phyloP scores from a whole-genome alignment of 148 eudicot genomes.

The Rhododendron mucronatum region DNA sequence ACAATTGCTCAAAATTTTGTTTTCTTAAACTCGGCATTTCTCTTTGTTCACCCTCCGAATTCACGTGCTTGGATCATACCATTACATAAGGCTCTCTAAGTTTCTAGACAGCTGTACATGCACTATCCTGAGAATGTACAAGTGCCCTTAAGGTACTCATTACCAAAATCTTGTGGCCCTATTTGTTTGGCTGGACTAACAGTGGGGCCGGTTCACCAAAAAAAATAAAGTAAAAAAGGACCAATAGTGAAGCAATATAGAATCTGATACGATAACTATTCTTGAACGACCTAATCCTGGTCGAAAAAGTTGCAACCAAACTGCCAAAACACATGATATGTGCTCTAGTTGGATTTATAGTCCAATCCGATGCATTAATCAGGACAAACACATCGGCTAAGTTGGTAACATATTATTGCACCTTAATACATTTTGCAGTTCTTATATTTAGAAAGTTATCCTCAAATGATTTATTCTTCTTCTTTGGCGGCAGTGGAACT shows the following conservation, averaged over 20 bases:
- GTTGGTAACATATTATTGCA: background rate
- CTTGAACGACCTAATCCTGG: background rate
- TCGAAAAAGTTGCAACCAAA: background rate
- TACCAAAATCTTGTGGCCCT: background rate
- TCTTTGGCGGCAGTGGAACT: conserved; percentile 59
- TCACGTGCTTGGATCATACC: background rate
- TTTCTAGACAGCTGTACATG: background rate
- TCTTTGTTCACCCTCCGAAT: background rate
- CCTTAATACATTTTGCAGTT: background rate
- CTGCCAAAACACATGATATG: background rate
- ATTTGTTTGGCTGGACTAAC: background rate
- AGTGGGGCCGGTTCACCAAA: background rate
- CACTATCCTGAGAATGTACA: background rate
- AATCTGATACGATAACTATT: background rate
- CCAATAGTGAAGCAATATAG: background rate
- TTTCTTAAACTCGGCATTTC: background rate
- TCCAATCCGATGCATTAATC: background rate
- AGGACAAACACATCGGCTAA: background rate
- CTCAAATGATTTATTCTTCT: background rate
- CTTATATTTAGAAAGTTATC: background rate
- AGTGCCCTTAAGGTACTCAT: background rate
- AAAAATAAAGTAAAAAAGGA: background rate
- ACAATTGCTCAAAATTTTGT: background rate
- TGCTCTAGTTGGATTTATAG: background rate
- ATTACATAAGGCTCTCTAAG: background rate